Base-by-base conservation (phyloP, 805 yeast genomes). In the Nakazawaea molendinolei region DNA sequence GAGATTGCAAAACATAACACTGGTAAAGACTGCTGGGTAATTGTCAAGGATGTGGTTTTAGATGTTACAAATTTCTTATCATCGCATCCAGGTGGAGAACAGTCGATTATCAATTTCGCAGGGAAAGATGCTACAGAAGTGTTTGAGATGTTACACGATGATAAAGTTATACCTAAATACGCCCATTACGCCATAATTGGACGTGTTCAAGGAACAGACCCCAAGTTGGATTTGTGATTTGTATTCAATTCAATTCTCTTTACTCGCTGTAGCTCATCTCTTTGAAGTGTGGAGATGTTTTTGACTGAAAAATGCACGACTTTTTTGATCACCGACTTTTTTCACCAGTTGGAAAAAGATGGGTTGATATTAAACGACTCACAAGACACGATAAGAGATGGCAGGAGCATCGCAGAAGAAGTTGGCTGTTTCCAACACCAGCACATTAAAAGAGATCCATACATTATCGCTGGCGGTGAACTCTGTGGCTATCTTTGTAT, bases 61-160 rank as follows among this genome's bases (percentile, higher is more conserved):
- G 70, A 73, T 47, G 58, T 63, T 31, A 65, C 76, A 0, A 44
- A 59, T 10, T 72, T 73, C 43, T 50, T 70, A 40, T 42, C 49
- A 12, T 56, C 62, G 45, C 81, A 75, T 53, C 81, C 82, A 21
- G 94, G 94, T 55, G 94, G 94, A 40, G 82, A 75, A 44, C 87
- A 79, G 50, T 76, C 81, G 21, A 67, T 84, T 35, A 52, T 69
- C 23, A 87, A 79, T 45, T 65, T 69, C 47, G 92, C 81, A 23
- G 94, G 94, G 26, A 61, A 63, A 41, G 90, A 84, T 55, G 82
- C 82, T 44, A 74, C 80, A 17, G 65, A 58, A 38, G 73, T 71
- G 15, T 76, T 73, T 49, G 74, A 69, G 28, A 65, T 68, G 74
- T 54, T 75, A 36, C 82, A 76, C 48, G 76, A 74, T 38, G 82